Base-by-base conservation (phyloP, 495 filamentous ascomycete genomes). In the Hypoxylon perforatum region DNA sequence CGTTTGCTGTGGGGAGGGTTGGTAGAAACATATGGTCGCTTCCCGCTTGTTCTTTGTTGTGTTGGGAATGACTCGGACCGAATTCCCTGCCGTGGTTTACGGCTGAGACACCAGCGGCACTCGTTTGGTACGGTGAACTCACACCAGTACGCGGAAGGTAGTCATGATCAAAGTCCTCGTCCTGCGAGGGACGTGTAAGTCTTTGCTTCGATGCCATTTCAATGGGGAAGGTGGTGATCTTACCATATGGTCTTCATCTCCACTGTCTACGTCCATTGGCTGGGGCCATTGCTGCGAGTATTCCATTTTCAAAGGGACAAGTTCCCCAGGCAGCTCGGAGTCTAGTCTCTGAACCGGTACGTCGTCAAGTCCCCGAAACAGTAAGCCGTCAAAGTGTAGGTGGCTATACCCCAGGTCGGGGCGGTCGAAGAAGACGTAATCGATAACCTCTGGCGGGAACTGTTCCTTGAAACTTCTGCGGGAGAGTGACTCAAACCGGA, bases 81-180 rank as follows among this genome's bases (percentile, higher is more conserved):
- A 65, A 59, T 38, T 72, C 60, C 47, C 72, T 65, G 53, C 72
- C 65, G 61, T 41, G 42, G 65, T 59, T 67, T 61, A 61, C 54
- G 54, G 59, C 69, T 72, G 72, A 72, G 69, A 74, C 72, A 74
- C 57, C 59, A 63, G 54, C 55, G 55, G 72, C 44, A 33, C 50
- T 49, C 66, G 72, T 72, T 72, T 74, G 72, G 15, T 70, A 69
- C 44, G 61, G 46, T 30, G 67, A 60, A 42, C 57, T 69, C 39
- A 57, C 22, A 23, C 51, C 65, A 39, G 45, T 19, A 39, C 51
- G 39, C 19, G 63, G 49, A 36, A 63, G 41, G 41, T 19, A 63
- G 33, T 59, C 54, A 22, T 36, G 42, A 45, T 62, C 64, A 47
- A 63, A 35, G 39, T 59, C 66, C 48, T 70, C 70, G 17, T 62